Base-by-base conservation (phyloP, 192 early-diverging fungal species). In the Backusella westeae region DNA sequence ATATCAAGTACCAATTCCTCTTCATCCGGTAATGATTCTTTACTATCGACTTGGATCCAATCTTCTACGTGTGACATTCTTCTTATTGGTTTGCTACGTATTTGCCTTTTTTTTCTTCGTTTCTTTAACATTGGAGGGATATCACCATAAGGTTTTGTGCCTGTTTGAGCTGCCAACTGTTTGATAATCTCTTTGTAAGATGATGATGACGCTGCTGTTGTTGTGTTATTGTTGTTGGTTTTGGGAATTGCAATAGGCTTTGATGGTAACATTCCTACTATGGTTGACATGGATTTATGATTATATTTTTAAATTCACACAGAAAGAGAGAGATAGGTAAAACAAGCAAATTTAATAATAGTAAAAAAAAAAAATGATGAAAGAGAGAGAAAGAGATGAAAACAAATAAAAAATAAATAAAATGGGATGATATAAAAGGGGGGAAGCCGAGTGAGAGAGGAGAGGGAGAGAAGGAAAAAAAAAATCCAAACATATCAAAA, bases 1-100 rank as follows among this genome's bases (percentile, higher is more conserved):
- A 44, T 44, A 44, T 4, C 15, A 44, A 17, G 69, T 81, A 81
- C 80, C 67, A 81, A 73, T 78, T 81, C 80, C 34, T 81, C 80
- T 75, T 81, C 80, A 67, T 81, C 80, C n/a, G 80, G 80, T 26
- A 81, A 34, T 39, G 72, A 65, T 74, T 81, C 80, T 72, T 81
- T 81, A 52, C 76, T 78, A 65, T 81, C 80, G 10, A 81, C 80
- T 21, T 41, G 63, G 21, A 78, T 73, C 80, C 80, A 81, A 56
- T 81, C 74, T 59, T 81, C 80, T 34, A 81, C 80, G 72, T 81
- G 80, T n/a, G 80, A 81, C 80, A 81, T 81, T 9, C 80, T 67
- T 74, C 80, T 66, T 38, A 79, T 49, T 19, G 38, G 10, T 69
- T 67, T 72, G 9, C 46, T 34, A 21, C 63, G 74, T 49, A 41